Percentiles rank a stretch among this genome's conserved stretches.
Evolutionary conservation across 2,329 filamentous ascomycete genomes (phyloP).

Genomic region (Hypoxylon sp.): DNA sequence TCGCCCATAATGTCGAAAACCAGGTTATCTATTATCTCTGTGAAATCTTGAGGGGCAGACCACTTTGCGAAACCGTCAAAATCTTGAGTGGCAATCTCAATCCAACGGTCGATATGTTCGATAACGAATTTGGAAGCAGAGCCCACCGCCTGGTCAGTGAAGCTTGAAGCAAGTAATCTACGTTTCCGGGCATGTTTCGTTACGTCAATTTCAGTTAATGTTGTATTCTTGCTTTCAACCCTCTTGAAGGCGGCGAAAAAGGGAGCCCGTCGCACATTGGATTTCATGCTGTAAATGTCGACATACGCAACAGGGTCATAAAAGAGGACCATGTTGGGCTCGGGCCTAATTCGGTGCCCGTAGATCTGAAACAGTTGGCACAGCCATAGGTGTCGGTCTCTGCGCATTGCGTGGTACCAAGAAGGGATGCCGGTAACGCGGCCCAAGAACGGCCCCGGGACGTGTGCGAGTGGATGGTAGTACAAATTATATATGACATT

Average conservation of each 20-base stretch:
- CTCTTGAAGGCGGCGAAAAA: neutral
- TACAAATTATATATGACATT: neutral
- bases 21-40: neutral
- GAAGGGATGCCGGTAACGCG: neutral
- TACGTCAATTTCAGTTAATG: neutral
- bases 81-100: neutral
- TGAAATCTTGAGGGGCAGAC: neutral
- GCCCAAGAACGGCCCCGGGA: neutral
- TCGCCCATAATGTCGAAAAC: neutral
- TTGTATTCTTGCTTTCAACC: neutral
- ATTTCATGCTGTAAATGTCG: neutral
- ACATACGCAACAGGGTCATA: neutral
- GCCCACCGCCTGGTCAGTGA: neutral
- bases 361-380: neutral
- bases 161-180: neutral
- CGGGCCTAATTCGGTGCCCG: neutral
- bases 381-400: neutral
- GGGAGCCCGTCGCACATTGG: neutral
- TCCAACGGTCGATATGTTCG: neutral
- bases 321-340: neutral
- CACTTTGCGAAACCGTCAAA: no score
- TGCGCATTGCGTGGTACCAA: neutral
- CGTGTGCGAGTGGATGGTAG: neutral
- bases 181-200: neutral
- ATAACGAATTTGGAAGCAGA: neutral